These are phyloP conservation scores for Meira miltonrushii DNA, from an alignment of 1,284 basidiomycete genomes.

Conservation along the genomic window DNA sequence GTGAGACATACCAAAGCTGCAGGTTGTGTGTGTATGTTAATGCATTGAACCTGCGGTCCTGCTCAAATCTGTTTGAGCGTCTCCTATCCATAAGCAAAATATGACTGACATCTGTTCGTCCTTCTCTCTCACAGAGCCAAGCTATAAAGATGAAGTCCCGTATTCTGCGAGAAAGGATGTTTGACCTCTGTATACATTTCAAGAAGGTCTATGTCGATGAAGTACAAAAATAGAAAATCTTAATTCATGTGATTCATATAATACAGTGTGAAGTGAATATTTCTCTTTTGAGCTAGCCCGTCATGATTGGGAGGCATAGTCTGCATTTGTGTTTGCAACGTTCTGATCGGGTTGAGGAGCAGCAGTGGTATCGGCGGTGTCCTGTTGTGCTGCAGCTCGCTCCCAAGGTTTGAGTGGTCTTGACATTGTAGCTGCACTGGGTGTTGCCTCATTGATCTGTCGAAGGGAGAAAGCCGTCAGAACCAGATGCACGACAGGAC, in stretches of 20 bases:
- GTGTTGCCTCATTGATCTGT: slow-evolving; percentile 39
- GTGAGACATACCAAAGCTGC: neutral
- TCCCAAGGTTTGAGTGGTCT: slow-evolving; percentile 46
- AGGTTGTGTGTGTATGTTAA: too few species aligned
- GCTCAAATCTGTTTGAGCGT: neutral
- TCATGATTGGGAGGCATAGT: too few species aligned
- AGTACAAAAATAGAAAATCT: neutral
- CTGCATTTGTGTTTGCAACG: too few species aligned
- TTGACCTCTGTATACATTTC: too few species aligned
- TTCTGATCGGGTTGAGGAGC: too few species aligned
- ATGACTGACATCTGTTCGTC: neutral
- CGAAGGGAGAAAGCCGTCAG: neutral
- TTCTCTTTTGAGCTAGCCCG: too few species aligned
- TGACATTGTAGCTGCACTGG: slow-evolving; percentile 30
- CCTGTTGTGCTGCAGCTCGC: slow-evolving; percentile 2
- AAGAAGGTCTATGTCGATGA: too few species aligned
- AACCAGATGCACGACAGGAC: too few species aligned
- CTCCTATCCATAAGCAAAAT: neutral
- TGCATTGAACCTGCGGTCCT: too few species aligned
- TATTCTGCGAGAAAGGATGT: neutral
- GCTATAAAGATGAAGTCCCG: neutral
- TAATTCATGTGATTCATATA: neutral
- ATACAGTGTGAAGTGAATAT: too few species aligned
- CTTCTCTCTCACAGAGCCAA: slow-evolving; percentile 4
- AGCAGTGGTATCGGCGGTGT: neutral